Conservation (phyloP, 768 basidiomycete species). For the Serendipita sp. region DNA sequence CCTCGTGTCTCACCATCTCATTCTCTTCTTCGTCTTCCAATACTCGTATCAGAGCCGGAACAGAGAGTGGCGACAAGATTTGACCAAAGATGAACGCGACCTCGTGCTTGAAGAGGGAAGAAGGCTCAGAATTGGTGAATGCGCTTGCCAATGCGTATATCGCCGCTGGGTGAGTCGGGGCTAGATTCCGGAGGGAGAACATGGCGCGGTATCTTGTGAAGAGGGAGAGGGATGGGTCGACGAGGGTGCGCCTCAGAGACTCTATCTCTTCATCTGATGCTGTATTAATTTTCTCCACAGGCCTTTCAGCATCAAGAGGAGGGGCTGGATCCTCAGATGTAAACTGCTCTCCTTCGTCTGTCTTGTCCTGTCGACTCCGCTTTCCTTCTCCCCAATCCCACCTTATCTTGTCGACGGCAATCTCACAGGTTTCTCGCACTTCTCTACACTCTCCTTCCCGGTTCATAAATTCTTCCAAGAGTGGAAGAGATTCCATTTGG, state of each 20-base stretch:
- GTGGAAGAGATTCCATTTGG: constrained; percentile 39
- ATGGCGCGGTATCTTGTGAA: constrained; percentile 95
- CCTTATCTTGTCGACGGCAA: constrained; percentile 86
- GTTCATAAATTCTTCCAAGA: constrained; percentile 52
- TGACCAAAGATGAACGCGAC: constrained; percentile 98
- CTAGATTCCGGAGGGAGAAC: constrained; percentile 94
- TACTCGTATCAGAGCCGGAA: constrained; percentile 68
- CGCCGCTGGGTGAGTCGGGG: constrained; percentile 43
- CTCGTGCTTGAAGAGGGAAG: constrained; percentile 55
- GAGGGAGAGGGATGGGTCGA: constrained; percentile 50
- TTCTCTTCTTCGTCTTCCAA: constrained; percentile 58
- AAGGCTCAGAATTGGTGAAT: constrained; percentile 28
- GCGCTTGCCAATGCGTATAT: constrained; percentile 85
- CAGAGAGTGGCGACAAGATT: constrained; percentile 72
- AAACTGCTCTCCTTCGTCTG: constrained; percentile 17
- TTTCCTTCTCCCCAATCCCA: constrained; percentile 38
- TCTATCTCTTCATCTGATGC: constrained; percentile 30
- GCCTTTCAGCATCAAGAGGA: constrained; percentile 7
- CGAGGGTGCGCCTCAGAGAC: constrained; percentile 41
- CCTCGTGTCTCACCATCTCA: constrained; percentile 97
- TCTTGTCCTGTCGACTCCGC: constrained; percentile 12
- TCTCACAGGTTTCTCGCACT: constrained; percentile 92
- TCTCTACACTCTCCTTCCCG: constrained; percentile 43
- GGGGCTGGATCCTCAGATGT: constrained; percentile 1
- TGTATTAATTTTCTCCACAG: constrained; percentile 15